A percentile compares a stretch with the other conserved stretches of the same genome.
Conservation (phyloP, 2,329 filamentous ascomycete species). For the Epichloe sibirici region DNA sequence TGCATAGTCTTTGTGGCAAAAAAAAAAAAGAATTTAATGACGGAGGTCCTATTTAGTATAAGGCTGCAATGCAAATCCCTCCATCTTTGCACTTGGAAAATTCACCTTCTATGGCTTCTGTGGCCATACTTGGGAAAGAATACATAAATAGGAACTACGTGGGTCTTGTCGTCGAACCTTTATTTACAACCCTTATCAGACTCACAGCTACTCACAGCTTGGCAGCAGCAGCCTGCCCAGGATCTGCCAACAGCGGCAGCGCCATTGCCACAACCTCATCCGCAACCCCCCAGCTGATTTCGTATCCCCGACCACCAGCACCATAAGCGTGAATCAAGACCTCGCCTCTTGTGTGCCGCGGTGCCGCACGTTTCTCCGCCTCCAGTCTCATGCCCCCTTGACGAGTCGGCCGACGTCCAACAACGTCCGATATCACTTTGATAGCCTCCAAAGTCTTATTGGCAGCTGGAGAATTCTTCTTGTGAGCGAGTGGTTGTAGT, state of each 20-base stretch:
- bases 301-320: constrained; percentile 44
- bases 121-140: too few relatives aligned
- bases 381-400: constrained; percentile 40
- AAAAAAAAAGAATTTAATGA: too few relatives aligned
- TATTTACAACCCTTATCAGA: too few relatives aligned
- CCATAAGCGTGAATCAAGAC: constrained; percentile 42
- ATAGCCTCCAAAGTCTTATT: constrained; percentile 12
- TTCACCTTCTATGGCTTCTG: too few relatives aligned
- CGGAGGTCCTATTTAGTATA: too few relatives aligned
- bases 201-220: background rate
- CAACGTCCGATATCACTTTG: constrained; percentile 28
- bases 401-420: constrained; percentile 32
- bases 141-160: too few relatives aligned
- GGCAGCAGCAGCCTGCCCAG: too few relatives aligned
- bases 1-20: too few relatives aligned
- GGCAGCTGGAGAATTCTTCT: constrained; percentile 5
- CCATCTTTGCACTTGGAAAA: too few relatives aligned
- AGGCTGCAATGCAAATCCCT: too few relatives aligned
- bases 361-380: constrained; percentile 23
- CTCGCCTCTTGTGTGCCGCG: background rate
- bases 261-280: constrained; percentile 27
- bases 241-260: constrained; percentile 1
- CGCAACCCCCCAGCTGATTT: constrained; percentile 48
- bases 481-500: constrained; percentile 16
- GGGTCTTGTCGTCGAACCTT: too few relatives aligned